Percentiles rank a stretch among this genome's conserved stretches.
These are phyloP conservation scores for Aspergillus funiculosus DNA, from an alignment of 495 filamentous ascomycete species.

Conservation along the genomic window DNA sequence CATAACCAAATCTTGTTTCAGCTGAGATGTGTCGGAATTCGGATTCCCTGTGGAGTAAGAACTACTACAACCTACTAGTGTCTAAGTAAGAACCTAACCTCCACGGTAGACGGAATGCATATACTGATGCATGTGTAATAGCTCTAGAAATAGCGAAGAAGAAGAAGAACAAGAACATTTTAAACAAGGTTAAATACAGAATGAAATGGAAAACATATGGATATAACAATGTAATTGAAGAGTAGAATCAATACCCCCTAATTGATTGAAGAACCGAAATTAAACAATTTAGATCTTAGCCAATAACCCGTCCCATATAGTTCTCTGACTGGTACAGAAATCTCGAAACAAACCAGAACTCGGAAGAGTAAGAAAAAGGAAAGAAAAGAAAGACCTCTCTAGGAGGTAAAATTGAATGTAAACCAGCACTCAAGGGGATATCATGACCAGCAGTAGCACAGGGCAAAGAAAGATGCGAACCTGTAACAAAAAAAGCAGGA, in stretches of 20 bases:
- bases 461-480: not conserved
- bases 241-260: too few relatives aligned
- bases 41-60: too few relatives aligned
- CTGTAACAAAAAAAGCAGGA: constrained; percentile 1
- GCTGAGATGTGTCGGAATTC: constrained; percentile 12
- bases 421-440: constrained; percentile 19
- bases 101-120: too few relatives aligned
- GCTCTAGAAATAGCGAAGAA: too few relatives aligned
- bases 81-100: too few relatives aligned
- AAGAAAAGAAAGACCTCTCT: constrained; percentile 3
- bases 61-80: too few relatives aligned
- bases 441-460: constrained; percentile 17
- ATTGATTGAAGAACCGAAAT: not conserved
- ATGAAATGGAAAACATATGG: too few relatives aligned
- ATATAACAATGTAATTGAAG: too few relatives aligned
- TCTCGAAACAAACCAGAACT: not conserved
- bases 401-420: constrained; percentile 23
- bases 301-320: constrained; percentile 4
- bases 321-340: constrained; percentile 11
- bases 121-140: too few relatives aligned
- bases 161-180: too few relatives aligned
- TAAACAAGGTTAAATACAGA: too few relatives aligned
- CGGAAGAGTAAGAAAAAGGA: constrained; percentile 3
- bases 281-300: not conserved
- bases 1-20: not conserved